A percentile compares a stretch with the other conserved stretches of the same genome.
Evolutionary conservation across 306 rosid species (phyloP).

Genomic region (Carpinus fangiana): DNA sequence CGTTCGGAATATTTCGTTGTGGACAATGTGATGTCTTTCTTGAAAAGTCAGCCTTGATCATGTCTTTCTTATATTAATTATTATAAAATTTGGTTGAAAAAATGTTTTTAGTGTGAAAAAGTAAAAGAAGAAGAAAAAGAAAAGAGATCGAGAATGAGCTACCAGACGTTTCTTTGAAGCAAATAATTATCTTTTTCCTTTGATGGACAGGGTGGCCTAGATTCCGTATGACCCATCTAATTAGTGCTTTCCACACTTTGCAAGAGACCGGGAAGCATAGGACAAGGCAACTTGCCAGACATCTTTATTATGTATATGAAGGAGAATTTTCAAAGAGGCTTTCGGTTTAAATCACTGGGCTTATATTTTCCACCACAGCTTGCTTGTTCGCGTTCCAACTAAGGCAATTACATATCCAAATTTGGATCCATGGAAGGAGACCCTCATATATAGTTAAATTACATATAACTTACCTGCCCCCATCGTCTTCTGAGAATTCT

Average conservation of each 20-base stretch:
- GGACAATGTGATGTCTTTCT: no score
- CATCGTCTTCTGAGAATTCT: no score
- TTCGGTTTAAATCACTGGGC: background rate
- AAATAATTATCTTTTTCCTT: no score
- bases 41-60: no score
- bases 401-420: background rate
- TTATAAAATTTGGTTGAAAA: no score
- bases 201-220: background rate
- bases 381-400: background rate
- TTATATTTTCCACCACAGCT: background rate
- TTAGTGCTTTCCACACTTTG: background rate
- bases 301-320: background rate
- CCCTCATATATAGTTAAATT: background rate
- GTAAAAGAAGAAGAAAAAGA: no score
- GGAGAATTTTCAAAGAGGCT: background rate
- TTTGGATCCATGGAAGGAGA: background rate
- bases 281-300: conserved; percentile 1
- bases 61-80: no score
- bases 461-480: no score
- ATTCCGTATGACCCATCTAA: background rate
- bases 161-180: no score
- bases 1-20: no score
- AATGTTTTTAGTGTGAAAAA: no score
- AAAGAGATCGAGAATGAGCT: no score
- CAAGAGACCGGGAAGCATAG: background rate